These are phyloP conservation scores for Camelina neglecta DNA, from an alignment of 345 rosid genomes.

Conservation along the genomic window DNA sequence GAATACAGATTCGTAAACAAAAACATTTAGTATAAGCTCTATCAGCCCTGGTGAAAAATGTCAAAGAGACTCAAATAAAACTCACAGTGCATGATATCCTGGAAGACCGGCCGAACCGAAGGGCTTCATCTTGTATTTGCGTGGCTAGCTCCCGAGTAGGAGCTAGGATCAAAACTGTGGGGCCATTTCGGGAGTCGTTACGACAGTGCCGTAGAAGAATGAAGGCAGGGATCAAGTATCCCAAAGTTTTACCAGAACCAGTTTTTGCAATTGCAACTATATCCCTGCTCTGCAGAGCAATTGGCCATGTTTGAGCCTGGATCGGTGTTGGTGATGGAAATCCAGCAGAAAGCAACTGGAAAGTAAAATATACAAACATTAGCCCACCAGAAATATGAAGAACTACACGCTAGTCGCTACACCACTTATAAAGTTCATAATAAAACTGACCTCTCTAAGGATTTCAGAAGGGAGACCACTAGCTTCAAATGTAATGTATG, in stretches of 20 bases:
- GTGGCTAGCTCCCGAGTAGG: slow-evolving; percentile 98
- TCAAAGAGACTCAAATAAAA: slow-evolving; percentile 25
- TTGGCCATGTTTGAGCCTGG: slow-evolving; percentile 99
- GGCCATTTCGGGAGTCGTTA: slow-evolving; percentile 80
- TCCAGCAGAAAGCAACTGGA: slow-evolving; percentile 90
- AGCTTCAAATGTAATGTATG: slow-evolving; percentile 91
- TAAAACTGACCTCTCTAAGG: slow-evolving; percentile 77
- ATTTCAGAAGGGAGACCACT: slow-evolving; percentile 93
- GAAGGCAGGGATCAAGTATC: slow-evolving; percentile 93
- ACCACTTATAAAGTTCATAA: background rate
- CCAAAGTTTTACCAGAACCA: slow-evolving; percentile 98
- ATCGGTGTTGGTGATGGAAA: slow-evolving; percentile 91
- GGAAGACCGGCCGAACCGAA: slow-evolving; percentile 86
- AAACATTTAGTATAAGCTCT: background rate
- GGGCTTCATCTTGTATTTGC: slow-evolving; percentile 91
- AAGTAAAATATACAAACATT: slow-evolving; percentile 25
- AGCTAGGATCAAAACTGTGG: slow-evolving; percentile 88
- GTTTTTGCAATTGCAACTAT: slow-evolving; percentile 98
- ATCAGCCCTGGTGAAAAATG: background rate
- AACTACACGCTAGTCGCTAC: background rate
- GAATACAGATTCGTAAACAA: slow-evolving; percentile 23
- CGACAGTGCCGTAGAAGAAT: slow-evolving; percentile 70
- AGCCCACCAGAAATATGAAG: slow-evolving; percentile 1
- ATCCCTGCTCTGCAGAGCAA: slow-evolving; percentile 86
- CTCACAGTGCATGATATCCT: slow-evolving; percentile 90